Conservation (phyloP, 768 basidiomycete genomes). For the Lactifluus rugatus region DNA sequence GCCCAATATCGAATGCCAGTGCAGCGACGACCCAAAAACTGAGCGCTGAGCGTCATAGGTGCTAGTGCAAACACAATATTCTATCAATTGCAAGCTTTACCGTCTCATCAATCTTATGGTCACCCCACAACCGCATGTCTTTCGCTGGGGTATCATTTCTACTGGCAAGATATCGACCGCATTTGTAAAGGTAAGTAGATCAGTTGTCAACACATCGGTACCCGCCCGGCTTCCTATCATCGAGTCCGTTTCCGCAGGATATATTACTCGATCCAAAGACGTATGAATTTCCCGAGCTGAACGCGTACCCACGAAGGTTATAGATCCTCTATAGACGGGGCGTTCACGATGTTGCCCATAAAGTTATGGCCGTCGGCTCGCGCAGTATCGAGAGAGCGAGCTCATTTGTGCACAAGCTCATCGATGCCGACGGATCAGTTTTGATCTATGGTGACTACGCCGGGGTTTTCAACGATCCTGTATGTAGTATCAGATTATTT, state of each 20-base stretch:
- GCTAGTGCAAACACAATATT: background rate
- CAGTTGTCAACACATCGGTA: background rate
- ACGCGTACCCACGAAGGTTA: background rate
- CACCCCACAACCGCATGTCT: slow-evolving; percentile 29
- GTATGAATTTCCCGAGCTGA: slow-evolving; percentile 30
- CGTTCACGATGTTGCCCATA: slow-evolving; percentile 57
- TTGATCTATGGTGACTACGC: slow-evolving; percentile 68
- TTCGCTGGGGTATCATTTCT: slow-evolving; percentile 85
- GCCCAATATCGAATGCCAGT: no score
- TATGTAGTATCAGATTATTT: slow-evolving; percentile 2
- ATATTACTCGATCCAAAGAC: slow-evolving; percentile 64
- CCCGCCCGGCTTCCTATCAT: background rate
- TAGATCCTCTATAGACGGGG: slow-evolving; percentile 39
- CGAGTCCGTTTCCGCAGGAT: slow-evolving; percentile 46
- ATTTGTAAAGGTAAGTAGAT: slow-evolving; percentile 51
- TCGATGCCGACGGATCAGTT: slow-evolving; percentile 40
- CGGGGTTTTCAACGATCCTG: slow-evolving; percentile 25
- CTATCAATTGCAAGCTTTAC: background rate
- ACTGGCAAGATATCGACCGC: slow-evolving; percentile 61
- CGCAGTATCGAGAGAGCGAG: slow-evolving; percentile 58
- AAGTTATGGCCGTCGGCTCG: slow-evolving; percentile 68
- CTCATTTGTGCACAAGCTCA: slow-evolving; percentile 50
- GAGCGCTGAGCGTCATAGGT: no score
- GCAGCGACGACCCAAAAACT: no score
- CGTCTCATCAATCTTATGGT: slow-evolving; percentile 12